phyloP scores from a whole-genome alignment of 2,329 filamentous ascomycete genomes.

The Xylariaceae sp. region DNA sequence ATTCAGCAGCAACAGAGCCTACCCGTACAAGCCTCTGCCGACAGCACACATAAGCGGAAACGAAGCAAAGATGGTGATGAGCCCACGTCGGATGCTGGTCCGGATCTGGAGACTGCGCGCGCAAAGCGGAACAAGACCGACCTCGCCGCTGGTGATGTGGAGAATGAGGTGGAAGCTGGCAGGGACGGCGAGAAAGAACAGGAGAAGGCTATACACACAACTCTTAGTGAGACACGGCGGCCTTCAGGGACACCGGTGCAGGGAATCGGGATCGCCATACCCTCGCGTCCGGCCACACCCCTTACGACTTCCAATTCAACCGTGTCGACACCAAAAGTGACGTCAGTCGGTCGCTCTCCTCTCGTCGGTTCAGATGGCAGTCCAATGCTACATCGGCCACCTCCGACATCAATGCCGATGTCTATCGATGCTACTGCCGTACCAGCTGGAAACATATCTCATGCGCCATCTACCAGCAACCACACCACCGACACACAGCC shows the following conservation, averaged over 20 bases:
- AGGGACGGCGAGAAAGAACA: constrained; percentile 23
- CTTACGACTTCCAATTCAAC: constrained; percentile 39
- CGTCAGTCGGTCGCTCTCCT: constrained; percentile 35
- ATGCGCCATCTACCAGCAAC: constrained; percentile 1
- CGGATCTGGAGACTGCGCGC: constrained; percentile 28
- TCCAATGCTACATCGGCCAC: constrained; percentile 1
- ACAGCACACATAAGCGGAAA: constrained; percentile 28
- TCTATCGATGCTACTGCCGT: constrained; percentile 22
- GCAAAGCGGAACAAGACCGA: constrained; percentile 45
- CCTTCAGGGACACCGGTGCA: constrained; percentile 48
- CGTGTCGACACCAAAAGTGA: constrained; percentile 38
- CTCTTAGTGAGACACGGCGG: constrained; percentile 37
- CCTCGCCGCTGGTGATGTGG: constrained; percentile 10
- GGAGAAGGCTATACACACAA: constrained; percentile 29
- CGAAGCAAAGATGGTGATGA: constrained; percentile 25
- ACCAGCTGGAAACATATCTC: constrained; percentile 3
- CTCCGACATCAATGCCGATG: constrained; percentile 18
- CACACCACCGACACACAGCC: background rate
- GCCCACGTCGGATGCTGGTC: constrained; percentile 31
- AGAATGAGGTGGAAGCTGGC: constrained; percentile 7
- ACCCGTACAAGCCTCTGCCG: constrained; percentile 20
- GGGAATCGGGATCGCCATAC: constrained; percentile 57
- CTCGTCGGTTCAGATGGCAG: constrained; percentile 28
- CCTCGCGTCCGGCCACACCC: constrained; percentile 58
- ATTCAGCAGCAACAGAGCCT: constrained; percentile 23